Base-by-base conservation (phyloP, 306 rosid genomes). In the Trifolium repens region DNA sequence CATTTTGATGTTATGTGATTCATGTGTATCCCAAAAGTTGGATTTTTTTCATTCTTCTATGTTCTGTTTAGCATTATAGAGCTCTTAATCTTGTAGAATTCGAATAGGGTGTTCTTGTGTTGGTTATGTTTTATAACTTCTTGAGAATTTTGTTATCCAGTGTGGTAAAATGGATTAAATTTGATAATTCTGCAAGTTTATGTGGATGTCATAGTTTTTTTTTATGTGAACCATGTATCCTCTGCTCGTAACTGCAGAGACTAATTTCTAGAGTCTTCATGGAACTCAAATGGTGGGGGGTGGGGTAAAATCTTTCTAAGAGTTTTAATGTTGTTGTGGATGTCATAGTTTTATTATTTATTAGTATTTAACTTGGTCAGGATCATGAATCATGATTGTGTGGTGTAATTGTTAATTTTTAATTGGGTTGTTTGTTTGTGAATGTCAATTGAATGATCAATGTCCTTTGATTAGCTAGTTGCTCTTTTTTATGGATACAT, bases 321-420 rank as follows among this genome's bases (percentile, higher is more conserved):
- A 8, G 43, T 39, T 40, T 40, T 40, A 40, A 40, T 3, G 0
- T 40, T 30, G 44, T 40, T 40, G 46, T 9, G 13, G 46, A 42
- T 42, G 11, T 42, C 12, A 42, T 42, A 9, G 13, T 42, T 9
- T 42, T 39, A 39, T 39, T 27, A 27, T 42, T 42, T 44, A n/a
- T 50, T n/a, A 52, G 52, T 65, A 39, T n/a, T 76, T 69, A 32
- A 7, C 15, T 32, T 55, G 60, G 26, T 50, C 27, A 47, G 63
- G 32, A 54, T 64, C 58, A 59, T 59, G 79, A 22, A 47, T 49
- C 62, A 50, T 59, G 79, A 22, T 58, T 62, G 22, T 72, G 64
- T 63, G 61, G 15, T 50, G 68, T 74, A 42, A 44, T 59, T 71
- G 17, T 71, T 30, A 7, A 43, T 67, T 9, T 47, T 67, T 73